A percentile compares a stretch with the other conserved stretches of the same genome.
Conservation (phyloP, 345 rosid genomes). For the Eucalyptus brandiana region DNA sequence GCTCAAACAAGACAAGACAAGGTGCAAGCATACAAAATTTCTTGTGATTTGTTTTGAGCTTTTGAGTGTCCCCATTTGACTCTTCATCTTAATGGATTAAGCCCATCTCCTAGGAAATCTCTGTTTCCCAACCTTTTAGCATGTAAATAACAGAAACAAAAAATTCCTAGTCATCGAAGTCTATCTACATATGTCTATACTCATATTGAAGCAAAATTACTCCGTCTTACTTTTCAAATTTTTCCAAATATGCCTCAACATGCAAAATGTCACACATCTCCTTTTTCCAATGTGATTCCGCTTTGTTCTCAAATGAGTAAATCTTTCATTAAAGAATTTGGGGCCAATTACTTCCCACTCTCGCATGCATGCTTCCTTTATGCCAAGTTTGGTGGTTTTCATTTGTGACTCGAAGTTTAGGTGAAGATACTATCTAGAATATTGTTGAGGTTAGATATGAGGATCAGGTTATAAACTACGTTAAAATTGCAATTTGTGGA, state of each 20-base stretch:
- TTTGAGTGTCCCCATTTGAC: too few species aligned
- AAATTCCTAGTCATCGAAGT: background rate
- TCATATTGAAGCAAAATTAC: background rate
- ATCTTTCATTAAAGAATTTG: background rate
- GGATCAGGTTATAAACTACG: accelerated
- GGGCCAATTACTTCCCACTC: background rate
- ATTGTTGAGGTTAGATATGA: background rate
- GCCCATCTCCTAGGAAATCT: background rate
- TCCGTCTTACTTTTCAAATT: background rate
- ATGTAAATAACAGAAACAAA: background rate
- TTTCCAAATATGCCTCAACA: background rate
- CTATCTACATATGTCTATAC: background rate
- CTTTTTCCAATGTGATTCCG: background rate
- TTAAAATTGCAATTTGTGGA: background rate
- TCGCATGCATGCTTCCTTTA: background rate
- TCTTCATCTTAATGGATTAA: too few species aligned
- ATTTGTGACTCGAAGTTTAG: background rate
- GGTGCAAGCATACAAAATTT: accelerated
- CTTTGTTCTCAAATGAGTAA: background rate
- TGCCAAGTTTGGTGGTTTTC: background rate
- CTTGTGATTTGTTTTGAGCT: background rate
- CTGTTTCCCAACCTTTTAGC: too few species aligned
- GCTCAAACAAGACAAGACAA: background rate
- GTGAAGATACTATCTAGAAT: background rate
- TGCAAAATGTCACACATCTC: background rate